These are phyloP conservation scores for Fusarium sublunatum DNA, from an alignment of 2,329 filamentous ascomycete genomes.

Conservation along the genomic window DNA sequence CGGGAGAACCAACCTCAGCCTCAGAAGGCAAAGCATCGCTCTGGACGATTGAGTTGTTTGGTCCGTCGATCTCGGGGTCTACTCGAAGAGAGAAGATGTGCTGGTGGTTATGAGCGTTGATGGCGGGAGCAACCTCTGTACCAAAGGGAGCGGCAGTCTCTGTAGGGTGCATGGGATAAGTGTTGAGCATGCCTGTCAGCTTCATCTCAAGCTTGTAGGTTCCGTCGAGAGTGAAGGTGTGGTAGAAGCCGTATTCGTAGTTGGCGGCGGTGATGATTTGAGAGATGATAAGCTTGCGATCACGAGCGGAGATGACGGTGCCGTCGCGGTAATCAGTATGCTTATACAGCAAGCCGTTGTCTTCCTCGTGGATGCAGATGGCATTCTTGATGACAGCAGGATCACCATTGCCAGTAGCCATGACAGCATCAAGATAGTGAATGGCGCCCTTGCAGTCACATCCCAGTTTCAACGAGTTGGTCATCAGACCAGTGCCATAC, in stretches of 20 bases:
- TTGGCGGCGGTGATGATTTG: constrained; percentile 74
- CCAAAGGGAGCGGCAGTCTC: constrained; percentile 65
- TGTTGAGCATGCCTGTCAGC: constrained; percentile 62
- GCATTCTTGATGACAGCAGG: constrained; percentile 89
- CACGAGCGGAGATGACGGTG: constrained; percentile 66
- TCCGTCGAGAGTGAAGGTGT: constrained; percentile 63
- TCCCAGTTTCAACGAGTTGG: constrained; percentile 80
- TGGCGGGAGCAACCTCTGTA: constrained; percentile 72
- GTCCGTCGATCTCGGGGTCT: constrained; percentile 72
- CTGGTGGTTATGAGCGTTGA: constrained; percentile 75
- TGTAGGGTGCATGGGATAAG: constrained; percentile 55
- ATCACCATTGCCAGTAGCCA: constrained; percentile 83
- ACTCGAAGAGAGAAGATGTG: constrained; percentile 76
- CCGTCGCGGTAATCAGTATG: constrained; percentile 72
- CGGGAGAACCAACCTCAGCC: constrained; percentile 79
- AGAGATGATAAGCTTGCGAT: constrained; percentile 70
- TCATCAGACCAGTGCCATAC: constrained; percentile 86
- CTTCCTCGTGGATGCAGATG: constrained; percentile 82
- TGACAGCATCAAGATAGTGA: constrained; percentile 89
- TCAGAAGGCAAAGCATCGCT: constrained; percentile 78
- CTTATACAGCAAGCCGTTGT: constrained; percentile 71
- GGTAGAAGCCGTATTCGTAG: constrained; percentile 67
- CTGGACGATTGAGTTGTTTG: constrained; percentile 74
- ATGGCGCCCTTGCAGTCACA: constrained; percentile 92
- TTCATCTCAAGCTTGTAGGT: constrained; percentile 72